Evolutionary conservation across 331 rosid genomes (phyloP).

Genomic region (Malus hybrid): DNA sequence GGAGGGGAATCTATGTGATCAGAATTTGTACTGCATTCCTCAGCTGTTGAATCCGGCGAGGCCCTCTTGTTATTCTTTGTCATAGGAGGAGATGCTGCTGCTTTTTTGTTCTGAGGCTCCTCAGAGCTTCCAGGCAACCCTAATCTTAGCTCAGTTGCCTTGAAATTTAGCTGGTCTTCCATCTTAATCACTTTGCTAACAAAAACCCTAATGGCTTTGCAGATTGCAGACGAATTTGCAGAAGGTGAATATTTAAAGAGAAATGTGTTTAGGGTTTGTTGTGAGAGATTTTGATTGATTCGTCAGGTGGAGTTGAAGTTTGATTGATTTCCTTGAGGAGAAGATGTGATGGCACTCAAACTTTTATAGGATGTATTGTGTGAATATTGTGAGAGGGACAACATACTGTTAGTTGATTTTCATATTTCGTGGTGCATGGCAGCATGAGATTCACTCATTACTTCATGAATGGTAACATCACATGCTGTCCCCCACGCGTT

Average conservation of each 20-base stretch:
- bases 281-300: neutral
- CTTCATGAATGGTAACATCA: neutral
- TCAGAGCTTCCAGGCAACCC: constrained; percentile 56
- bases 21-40: constrained; percentile 17
- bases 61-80: constrained; percentile 47
- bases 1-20: constrained; percentile 28
- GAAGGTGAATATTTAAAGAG: neutral
- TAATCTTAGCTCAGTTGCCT: constrained; percentile 53
- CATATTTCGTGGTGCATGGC: constrained; percentile 28
- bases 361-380: constrained; percentile 3
- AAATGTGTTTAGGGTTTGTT: neutral
- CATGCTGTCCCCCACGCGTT: constrained; percentile 29
- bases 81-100: neutral
- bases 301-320: neutral
- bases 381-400: constrained; percentile 20
- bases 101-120: constrained; percentile 10
- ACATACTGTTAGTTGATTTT: constrained; percentile 20
- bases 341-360: neutral
- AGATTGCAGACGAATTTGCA: neutral
- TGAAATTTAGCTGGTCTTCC: constrained; percentile 36
- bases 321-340: neutral
- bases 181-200: constrained; percentile 13
- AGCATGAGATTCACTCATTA: constrained; percentile 15
- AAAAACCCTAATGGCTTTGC: neutral
- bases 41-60: constrained; percentile 29